Evolutionary conservation across 2,329 filamentous ascomycete genomes (phyloP), one percentile per base, ranked within the genome.

Genomic region (Ceratocystis lukuohia): DNA sequence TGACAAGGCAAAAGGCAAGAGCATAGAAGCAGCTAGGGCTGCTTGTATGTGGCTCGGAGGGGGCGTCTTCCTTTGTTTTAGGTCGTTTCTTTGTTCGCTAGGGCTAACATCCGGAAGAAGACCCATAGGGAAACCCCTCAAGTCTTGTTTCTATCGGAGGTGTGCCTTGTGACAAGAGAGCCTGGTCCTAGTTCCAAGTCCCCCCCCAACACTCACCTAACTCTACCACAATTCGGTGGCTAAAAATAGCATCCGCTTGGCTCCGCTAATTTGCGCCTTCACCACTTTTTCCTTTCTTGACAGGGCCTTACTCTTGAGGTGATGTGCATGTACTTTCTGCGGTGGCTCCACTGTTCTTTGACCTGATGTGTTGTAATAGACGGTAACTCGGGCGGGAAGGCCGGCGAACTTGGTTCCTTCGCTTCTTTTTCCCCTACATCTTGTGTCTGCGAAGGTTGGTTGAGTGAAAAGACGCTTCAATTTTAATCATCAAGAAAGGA

Each of bases 261-360:
- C 53, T 59, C 53, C 53, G 53, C 53, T 33, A 37, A 59, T 59
- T 59, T 59, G 53, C 53, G 53, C 53, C 25, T 37, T 59, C 28
- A 59, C 53, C 12, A 25, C 3, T 59, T 59, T 22, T 59, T 7
- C 7, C 15, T 57, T 57, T 59, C 25, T 33, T 59, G 48, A 53
- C 48, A 15, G 12, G 20, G 20, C 48, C 48, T 53, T 53, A 53
- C n/a, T 50, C n/a, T 22, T 50, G 46, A 4, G 22, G n/a, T 57
- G 25, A 64, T 64, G 45, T 64, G 30, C 46, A 53, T 50, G n/a
- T 53, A 8, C 28, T 30, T 57, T 30, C 37, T 59, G 17, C 10
- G 28, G 6, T 59, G 15, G 33, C 53, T 59, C 53, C 53, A 59
- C 53, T 59, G 53, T 37, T 59, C 53, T 59, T 59, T 59, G 53